phyloP scores from a whole-genome alignment of 2,329 filamentous ascomycete species.

The Cytospora mali region DNA sequence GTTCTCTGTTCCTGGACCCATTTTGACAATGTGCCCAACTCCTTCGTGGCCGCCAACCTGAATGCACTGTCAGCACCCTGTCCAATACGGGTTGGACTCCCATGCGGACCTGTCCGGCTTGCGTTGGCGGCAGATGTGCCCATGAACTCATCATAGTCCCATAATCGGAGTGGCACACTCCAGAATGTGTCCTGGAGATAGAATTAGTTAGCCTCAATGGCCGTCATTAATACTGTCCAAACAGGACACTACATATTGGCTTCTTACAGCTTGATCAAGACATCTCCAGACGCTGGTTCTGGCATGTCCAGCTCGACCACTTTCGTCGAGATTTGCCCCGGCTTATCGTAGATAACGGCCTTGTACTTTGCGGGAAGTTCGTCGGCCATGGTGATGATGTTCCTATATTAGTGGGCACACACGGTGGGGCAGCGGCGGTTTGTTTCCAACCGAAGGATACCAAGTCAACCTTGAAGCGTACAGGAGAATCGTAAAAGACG shows the following conservation, averaged over 20 bases:
- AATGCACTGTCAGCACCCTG: constrained; percentile 34
- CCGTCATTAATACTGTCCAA: too few species aligned
- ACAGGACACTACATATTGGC: not conserved
- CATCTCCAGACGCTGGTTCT: constrained; percentile 24
- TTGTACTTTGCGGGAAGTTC: constrained; percentile 21
- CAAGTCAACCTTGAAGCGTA: not conserved
- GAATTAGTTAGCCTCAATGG: not conserved
- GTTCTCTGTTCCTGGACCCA: constrained; percentile 61
- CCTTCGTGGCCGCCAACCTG: constrained; percentile 66
- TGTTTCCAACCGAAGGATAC: not conserved
- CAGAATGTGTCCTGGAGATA: constrained; percentile 29
- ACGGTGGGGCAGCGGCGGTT: accelerated
- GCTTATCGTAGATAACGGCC: constrained; percentile 24
- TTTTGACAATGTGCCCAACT: constrained; percentile 65
- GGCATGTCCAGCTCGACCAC: constrained; percentile 26
- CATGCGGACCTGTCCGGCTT: constrained; percentile 26
- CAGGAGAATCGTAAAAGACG: too few species aligned
- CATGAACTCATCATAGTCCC: constrained; percentile 28
- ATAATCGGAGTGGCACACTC: constrained; percentile 30
- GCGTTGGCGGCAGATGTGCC: constrained; percentile 28
- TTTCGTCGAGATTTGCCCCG: constrained; percentile 24
- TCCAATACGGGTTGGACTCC: not conserved
- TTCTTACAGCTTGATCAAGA: constrained; percentile 25
- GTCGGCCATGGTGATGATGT: constrained; percentile 13
- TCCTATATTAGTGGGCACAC: not conserved